Evolutionary conservation across 129 eudicot genomes (phyloP), one percentile per base, ranked within the genome.

Genomic region (Dittrichia graveolens): DNA sequence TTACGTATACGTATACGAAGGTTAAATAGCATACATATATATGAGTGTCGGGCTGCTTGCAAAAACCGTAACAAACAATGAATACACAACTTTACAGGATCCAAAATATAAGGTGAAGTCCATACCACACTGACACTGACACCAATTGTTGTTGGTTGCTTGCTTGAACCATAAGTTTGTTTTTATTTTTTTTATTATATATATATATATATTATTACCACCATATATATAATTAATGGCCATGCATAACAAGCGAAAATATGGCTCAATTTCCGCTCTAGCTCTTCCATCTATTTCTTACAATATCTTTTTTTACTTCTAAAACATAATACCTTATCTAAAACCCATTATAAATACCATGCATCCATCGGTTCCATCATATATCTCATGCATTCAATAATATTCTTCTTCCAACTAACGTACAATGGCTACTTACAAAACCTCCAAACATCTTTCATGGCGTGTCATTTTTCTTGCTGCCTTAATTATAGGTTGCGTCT

Each of bases 281-380:
- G n/a, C n/a, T 41, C 12, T 34, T 10, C 45, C 3, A 6, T 68
- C 12, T 56, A 56, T 18, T 50, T 49, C 38, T 48, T 14, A 14
- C 47, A 37, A 50, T 34, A 35, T 5, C 45, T 37, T 67, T 37
- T 24, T 24, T 64, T 74, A 62, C 48, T 62, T 64, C 66, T 75
- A 64, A 63, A 63, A 78, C 42, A 81, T 75, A 57, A 3, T 47
- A 15, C 50, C 16, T 45, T 18, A 13, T 55, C 76, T 19, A 68
- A 37, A 53, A 56, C 40, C 47, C 67, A 16, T 65, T 81, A 81
- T 81, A 77, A 48, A 81, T 76, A 81, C 52, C 35, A 8, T 24
- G 1, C 31, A 24, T 24, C 31, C 1, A 24, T 38, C 15, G 73
- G 49, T 8, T 50, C 58, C 43, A 12, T 42, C 9, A 11, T n/a